Conservation (phyloP, 73 alveolate genomes). For the Tetrahymena thermophila region DNA sequence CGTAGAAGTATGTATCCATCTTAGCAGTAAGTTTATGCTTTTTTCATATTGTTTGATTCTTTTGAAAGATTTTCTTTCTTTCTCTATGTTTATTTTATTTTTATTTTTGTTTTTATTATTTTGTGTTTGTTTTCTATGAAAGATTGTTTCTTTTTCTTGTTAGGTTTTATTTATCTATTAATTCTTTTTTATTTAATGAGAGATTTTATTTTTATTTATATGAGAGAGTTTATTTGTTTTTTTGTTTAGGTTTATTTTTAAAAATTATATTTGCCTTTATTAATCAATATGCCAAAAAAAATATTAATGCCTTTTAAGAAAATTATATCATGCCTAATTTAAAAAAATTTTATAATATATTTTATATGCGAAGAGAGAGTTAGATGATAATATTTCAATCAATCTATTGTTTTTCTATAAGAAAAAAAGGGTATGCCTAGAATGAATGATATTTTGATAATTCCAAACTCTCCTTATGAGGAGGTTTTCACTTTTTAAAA, state of each 20-base stretch:
- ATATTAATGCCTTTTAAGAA: not conserved
- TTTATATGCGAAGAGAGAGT: not conserved
- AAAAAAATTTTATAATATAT: not conserved
- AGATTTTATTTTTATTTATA: not conserved
- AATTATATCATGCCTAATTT: not conserved
- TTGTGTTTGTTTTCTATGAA: not conserved
- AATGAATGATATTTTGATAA: not conserved
- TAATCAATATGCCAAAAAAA: not conserved
- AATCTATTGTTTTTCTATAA: not conserved
- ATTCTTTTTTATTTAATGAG: not conserved
- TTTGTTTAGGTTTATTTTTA: no score
- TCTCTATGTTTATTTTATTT: not conserved
- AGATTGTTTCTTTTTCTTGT: not conserved
- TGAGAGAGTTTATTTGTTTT: not conserved
- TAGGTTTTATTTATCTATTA: not conserved
- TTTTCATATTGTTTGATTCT: not conserved
- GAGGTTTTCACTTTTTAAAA: not conserved
- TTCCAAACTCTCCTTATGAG: not conserved
- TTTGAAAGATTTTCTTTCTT: not conserved
- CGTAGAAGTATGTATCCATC: not conserved
- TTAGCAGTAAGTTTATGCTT: not conserved
- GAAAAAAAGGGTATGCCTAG: not conserved
- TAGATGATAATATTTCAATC: not conserved
- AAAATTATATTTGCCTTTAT: not conserved
- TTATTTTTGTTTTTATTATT: not conserved